Evolutionary conservation across 2,329 filamentous ascomycete genomes (phyloP), one percentile per base, ranked within the genome.

Genomic region (Venturia effusa): DNA sequence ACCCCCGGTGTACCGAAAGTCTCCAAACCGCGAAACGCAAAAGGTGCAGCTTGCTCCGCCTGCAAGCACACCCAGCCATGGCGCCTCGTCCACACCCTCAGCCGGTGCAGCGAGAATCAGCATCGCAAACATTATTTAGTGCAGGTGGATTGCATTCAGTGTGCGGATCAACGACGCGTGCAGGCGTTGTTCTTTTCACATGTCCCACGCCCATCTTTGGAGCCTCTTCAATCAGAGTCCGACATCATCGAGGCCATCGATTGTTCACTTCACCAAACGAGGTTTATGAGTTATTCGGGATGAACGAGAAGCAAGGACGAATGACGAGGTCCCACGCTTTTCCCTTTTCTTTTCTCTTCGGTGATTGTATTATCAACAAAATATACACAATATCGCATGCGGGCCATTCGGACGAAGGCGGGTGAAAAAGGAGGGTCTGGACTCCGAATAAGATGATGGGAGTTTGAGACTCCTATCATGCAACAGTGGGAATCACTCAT

Each of bases 101-200:
- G 70, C 67, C 22, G 64, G 69, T 11, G 62, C 65, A 30, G 74
- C 71, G 54, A 72, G 76, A 19, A 77, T 78, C 63, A 77, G 76
- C 65, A 78, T 78, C 66, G 75, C 76, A 41, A 77, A 78, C 61
- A 77, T 78, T 60, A 78, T 78, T 63, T 71, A 27, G 51, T 24
- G 32, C 17, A 1, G 59, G 32, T 32, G 4, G 1, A 34, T 2
- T 34, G 15, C 17, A n/a, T 57, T 34, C 17, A 8, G 2, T 30
- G 51, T 34, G 22, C 13, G 27, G 34, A 7, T 57, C 34, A 0
- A 22, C 4, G 7, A 34, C 17, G 27, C 51, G 51, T 22, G 4
- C n/a, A 19, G 30, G 22, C 10, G 45, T 4, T 15, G 30, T 27
- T 51, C 6, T 51, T 10, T 27, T 51, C 24, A 48, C 8, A 27